Evolutionary conservation across 306 rosid genomes (phyloP), one percentile per base, ranked within the genome.

Genomic region (Oxytropis ochrocephala): DNA sequence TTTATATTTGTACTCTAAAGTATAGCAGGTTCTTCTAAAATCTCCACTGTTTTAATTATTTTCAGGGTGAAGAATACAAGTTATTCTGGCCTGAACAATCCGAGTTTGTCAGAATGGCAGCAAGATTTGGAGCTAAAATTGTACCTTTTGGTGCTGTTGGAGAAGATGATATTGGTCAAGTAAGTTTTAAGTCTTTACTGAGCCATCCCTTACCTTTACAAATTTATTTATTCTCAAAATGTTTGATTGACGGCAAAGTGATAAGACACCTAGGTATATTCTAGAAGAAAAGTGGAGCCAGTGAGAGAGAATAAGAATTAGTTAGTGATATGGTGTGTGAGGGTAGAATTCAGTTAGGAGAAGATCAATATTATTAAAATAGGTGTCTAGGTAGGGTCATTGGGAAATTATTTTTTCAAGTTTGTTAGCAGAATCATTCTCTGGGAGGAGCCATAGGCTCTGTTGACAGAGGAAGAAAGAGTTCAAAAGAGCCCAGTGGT

Each of bases 51-150:
- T 53, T 6, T 65, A 11, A 21, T 59, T 64, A 53, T 62, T 73
- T 63, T 38, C 78, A 94, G 98, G 96, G 98, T 50, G 98, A 94
- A 83, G 88, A 85, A 58, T 88, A 90, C 77, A 90, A 85, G 78
- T 71, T 94, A 42, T 85, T 90, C 85, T 94, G 98, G 98, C 97
- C 98, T 1, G 92, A 94, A 70, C 90, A 72, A 76, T 83, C 97
- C 0, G 98, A 94, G 82, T 94, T 94, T 87, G 91, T 94, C 53
- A 85, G 98, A 66, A 87, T 90, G 97, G 97, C 98, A 24, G 87
- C 90, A 12, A 84, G 90, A 79, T 94, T 94, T 76, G 95, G 98
- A 81, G 95, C 97, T 74, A 94, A 84, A 86, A 94, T 94, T 33
- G 72, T 94, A 56, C 97, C 96, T 65, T 94, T 94, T 72, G 98